Conservation (phyloP, 345 rosid species). For the Dovyalis caffra region DNA sequence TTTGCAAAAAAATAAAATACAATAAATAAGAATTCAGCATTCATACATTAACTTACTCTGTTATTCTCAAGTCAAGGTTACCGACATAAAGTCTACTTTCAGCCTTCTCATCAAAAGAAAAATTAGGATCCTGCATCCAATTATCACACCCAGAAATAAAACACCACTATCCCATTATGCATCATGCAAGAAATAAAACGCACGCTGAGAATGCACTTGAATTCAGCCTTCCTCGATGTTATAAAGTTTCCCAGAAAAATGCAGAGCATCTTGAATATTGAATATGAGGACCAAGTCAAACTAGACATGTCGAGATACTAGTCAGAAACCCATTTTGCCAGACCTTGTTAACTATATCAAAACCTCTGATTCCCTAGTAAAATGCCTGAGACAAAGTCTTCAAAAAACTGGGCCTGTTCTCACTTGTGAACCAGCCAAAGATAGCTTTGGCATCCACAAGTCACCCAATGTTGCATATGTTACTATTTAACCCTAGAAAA, state of each 20-base stretch:
- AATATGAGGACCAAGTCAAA: not conserved
- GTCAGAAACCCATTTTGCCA: not conserved
- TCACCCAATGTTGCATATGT: no score
- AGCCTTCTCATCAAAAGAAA: conserved; percentile 55
- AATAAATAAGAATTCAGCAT: not conserved
- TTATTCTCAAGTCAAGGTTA: conserved; percentile 81
- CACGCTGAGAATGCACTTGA: not conserved
- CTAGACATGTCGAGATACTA: not conserved
- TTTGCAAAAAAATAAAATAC: not conserved
- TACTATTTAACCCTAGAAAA: no score
- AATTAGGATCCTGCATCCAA: conserved; percentile 51
- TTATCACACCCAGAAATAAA: not conserved
- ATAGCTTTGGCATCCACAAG: no score
- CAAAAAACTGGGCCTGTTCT: not conserved
- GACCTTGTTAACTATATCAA: no score
- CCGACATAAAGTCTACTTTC: conserved; percentile 77
- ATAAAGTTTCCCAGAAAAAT: not conserved
- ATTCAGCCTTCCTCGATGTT: not conserved
- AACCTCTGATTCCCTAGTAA: no score
- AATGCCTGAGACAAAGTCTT: no score
- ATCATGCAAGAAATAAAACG: conserved; percentile 1
- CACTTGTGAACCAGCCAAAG: not conserved
- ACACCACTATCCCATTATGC: not conserved
- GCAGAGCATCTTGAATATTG: not conserved
- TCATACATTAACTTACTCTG: conserved; percentile 54